Evolutionary conservation across 352 stramenopile genomes (phyloP).

Genomic region (Phytophthora citrophthora): DNA sequence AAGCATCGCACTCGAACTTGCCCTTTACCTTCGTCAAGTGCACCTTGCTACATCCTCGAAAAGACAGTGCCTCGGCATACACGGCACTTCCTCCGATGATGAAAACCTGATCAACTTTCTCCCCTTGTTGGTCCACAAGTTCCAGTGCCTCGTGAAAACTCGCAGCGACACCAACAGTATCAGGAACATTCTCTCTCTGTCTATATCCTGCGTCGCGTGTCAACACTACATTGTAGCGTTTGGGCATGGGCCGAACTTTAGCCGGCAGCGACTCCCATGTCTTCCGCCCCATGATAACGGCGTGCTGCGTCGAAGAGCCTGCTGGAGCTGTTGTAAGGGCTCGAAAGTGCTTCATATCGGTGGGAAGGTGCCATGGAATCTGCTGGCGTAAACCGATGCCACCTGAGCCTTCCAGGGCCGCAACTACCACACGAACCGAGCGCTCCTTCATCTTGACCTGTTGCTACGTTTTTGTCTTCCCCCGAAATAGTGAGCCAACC

Average conservation of each 20-base stretch:
- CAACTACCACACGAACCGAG: conserved; percentile 86
- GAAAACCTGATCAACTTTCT: conserved; percentile 94
- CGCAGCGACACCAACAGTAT: conserved; percentile 85
- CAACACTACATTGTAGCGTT: conserved; percentile 97
- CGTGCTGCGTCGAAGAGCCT: conserved; percentile 78
- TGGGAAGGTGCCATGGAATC: conserved; percentile 95
- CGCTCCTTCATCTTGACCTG: conserved; percentile 29
- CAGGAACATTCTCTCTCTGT: conserved; percentile 49
- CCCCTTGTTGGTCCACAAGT: conserved; percentile 67
- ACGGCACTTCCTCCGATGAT: conserved; percentile 97
- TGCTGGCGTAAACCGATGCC: conserved; percentile 88
- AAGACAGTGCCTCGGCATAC: conserved; percentile 93
- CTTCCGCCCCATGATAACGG: conserved; percentile 99
- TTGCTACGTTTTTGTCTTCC: neutral
- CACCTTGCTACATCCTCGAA: conserved; percentile 85
- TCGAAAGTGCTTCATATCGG: conserved; percentile 98
- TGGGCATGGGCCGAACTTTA: conserved; percentile 95
- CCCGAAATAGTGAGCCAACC: neutral
- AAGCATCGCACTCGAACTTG: conserved; percentile 91
- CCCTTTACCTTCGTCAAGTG: conserved; percentile 93
- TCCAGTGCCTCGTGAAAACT: conserved; percentile 93
- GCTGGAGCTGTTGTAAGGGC: conserved; percentile 78
- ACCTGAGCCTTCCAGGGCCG: conserved; percentile 79
- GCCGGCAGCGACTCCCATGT: conserved; percentile 98
- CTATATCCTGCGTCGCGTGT: conserved; percentile 78